Conservation (phyloP, 2,329 filamentous ascomycete species). For the Clarireedia homoeocarpa region DNA sequence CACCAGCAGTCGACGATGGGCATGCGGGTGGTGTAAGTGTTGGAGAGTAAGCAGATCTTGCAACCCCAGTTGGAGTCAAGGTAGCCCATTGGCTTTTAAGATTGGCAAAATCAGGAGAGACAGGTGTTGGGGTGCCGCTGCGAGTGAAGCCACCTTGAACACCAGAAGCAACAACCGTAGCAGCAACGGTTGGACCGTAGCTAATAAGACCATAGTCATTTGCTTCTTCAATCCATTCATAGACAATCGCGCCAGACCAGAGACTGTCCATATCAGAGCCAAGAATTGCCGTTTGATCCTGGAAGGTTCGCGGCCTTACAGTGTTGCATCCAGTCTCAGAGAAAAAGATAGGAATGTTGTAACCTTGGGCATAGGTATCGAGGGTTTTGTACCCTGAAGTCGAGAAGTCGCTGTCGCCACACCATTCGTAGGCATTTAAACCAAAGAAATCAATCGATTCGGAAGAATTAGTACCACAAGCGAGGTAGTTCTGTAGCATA, state of each 20-base stretch:
- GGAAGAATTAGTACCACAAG: conserved; percentile 61
- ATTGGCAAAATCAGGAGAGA: conserved; percentile 71
- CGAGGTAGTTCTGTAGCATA: conserved; percentile 63
- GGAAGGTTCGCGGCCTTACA: conserved; percentile 52
- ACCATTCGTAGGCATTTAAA: conserved; percentile 82
- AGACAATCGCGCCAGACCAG: conserved; percentile 73
- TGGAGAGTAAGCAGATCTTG: conserved; percentile 56
- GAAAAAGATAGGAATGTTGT: conserved; percentile 82
- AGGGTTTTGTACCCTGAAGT: conserved; percentile 63
- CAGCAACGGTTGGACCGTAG: conserved; percentile 56
- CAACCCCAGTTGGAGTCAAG: conserved; percentile 60
- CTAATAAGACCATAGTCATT: conserved; percentile 77
- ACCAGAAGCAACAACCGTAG: conserved; percentile 44
- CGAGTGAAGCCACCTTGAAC: conserved; percentile 60
- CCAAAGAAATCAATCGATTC: conserved; percentile 78
- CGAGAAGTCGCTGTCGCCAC: conserved; percentile 46
- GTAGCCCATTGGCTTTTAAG: conserved; percentile 70
- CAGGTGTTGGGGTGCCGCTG: conserved; percentile 64
- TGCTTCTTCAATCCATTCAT: conserved; percentile 82
- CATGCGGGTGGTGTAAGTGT: conserved; percentile 58
- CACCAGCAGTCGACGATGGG: conserved; percentile 57
- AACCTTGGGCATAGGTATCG: conserved; percentile 57
- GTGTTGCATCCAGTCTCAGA: conserved; percentile 82
- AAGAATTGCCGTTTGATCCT: conserved; percentile 71
- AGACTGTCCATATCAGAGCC: conserved; percentile 61